Base-by-base conservation (phyloP, 1,284 basidiomycete genomes). In the Inonotus hispidus region DNA sequence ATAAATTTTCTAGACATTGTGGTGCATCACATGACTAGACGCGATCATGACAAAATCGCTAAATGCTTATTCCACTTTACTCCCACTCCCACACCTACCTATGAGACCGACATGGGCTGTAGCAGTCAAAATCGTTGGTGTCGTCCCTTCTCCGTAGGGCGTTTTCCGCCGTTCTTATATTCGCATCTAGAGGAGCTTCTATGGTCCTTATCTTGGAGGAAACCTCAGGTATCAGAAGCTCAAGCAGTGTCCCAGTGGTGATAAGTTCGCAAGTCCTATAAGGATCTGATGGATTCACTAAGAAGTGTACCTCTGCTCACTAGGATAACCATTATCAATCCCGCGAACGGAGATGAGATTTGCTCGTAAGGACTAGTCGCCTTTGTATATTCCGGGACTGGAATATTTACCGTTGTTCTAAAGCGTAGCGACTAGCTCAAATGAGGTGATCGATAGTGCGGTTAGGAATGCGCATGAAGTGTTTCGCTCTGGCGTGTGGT, bases 401-500 rank as follows among this genome's bases (percentile, higher is more conserved):
- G 25, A 41, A n/a, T 19, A 6, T 55, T 53, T 13, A 19, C 37
- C n/a, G 41, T 13, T 10, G 13, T 16, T 21, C 43, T 35, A 45
- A 46, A 82, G 80, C 4, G 72, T 82, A 11, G 68, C 70, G 5
- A 71, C 74, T 54, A 72, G 83, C 7, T 75, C 75, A 0, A 61
- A 72, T 0, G 70, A 77, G 13, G 80, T 84, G 60, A 84, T 90
- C 4, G 70, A 77, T 16, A 65, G 70, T 7, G 77, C 85, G 0
- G 81, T 92, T 8, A 60, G 71, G 45, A 71, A 74, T 32, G 88
- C 88, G 0, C 80, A 91, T 61, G 70, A 74, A 6, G 75, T 72
- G 3, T 92, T 86, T 69, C 71, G 80, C 45, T 80, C 82, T 0
- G 90, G 90, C 1, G 70, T 79, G 43, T 93, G 90, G 90, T 89